These are phyloP conservation scores for Haematococcus sp. DNA, from an alignment of 139 green algal species.

Conservation along the genomic window DNA sequence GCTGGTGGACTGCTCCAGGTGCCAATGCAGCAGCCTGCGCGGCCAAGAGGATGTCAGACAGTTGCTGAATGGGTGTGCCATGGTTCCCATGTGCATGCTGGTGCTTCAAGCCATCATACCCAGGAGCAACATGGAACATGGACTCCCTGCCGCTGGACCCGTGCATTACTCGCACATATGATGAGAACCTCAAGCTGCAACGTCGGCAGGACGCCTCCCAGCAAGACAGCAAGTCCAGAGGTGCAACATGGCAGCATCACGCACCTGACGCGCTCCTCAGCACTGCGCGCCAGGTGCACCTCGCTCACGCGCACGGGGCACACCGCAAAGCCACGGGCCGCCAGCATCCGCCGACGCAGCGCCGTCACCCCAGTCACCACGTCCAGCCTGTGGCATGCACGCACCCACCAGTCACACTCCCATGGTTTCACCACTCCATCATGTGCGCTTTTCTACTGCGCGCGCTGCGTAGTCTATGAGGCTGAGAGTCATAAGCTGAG, in stretches of 20 bases:
- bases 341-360: conserved; percentile 12
- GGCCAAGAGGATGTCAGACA: background rate
- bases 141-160: no score
- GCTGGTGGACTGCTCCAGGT: background rate
- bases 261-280: background rate
- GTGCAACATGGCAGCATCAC: background rate
- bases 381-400: background rate
- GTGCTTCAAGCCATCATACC: no score
- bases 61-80: no score
- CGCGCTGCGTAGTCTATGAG: no score
- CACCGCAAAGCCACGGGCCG: conserved; percentile 11
- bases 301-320: conserved; percentile 14
- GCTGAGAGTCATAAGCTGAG: no score
- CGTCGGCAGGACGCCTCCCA: background rate
- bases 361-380: conserved; percentile 9
- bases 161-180: no score
- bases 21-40: conserved; percentile 5
- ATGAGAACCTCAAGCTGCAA: no score
- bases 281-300: background rate
- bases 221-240: background rate
- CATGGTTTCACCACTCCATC: no score
- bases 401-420: background rate
- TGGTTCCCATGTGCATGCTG: no score
- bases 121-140: no score
- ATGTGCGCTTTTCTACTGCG: no score